phyloP scores from a whole-genome alignment of 768 basidiomycete species.

The Trametes sanguinea region DNA sequence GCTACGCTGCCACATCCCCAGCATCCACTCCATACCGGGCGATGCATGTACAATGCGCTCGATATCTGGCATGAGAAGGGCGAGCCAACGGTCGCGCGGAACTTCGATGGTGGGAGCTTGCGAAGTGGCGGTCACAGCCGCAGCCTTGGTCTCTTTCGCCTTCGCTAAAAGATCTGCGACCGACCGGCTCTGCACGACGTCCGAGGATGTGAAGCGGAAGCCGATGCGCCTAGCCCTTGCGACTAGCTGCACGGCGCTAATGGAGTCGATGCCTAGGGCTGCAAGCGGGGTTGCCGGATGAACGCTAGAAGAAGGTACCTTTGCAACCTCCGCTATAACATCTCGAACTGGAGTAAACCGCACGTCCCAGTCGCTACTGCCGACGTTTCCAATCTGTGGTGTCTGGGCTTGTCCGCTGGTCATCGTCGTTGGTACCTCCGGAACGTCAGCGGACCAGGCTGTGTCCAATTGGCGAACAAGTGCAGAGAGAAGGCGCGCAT shows the following conservation, averaged over 20 bases:
- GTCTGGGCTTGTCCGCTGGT: neutral
- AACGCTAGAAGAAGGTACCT: conserved; percentile 35
- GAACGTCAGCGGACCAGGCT: conserved; percentile 1
- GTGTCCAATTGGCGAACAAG: conserved; percentile 28
- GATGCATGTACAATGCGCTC: conserved; percentile 28
- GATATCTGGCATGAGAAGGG: neutral
- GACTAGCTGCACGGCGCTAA: conserved; percentile 48
- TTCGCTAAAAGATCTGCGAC: conserved; percentile 33
- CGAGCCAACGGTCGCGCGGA: conserved; percentile 9
- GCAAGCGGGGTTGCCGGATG: conserved; percentile 38
- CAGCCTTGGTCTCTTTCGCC: conserved; percentile 1
- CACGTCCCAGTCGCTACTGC: neutral
- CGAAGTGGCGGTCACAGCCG: neutral
- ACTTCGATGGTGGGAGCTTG: neutral
- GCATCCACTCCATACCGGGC: conserved; percentile 39
- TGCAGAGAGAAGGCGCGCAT: conserved; percentile 27
- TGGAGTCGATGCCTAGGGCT: conserved; percentile 51
- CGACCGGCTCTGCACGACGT: conserved; percentile 45
- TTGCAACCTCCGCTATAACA: conserved; percentile 27
- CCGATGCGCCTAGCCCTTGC: conserved; percentile 43
- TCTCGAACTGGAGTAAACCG: conserved; percentile 14
- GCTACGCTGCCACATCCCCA: conserved; percentile 48
- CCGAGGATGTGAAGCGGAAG: conserved; percentile 36
- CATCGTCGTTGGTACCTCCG: conserved; percentile 1
- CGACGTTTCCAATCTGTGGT: neutral